These are phyloP conservation scores for Raphanus raphanistrum DNA, from an alignment of 345 rosid species.

Conservation along the genomic window DNA sequence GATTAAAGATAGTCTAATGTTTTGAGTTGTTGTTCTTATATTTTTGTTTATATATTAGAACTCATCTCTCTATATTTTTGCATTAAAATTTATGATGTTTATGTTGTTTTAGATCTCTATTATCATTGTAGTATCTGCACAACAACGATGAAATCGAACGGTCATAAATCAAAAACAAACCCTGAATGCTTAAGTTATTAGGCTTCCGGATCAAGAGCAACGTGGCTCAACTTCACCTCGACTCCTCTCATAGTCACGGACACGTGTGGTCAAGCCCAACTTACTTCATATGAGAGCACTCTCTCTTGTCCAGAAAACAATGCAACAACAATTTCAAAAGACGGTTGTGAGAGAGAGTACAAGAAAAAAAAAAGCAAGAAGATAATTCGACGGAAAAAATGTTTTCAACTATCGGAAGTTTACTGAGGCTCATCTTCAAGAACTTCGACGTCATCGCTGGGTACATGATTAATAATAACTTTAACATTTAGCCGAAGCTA, in stretches of 20 bases:
- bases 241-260: conserved; percentile 28
- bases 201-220: background rate
- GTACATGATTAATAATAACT: conserved; percentile 32
- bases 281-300: conserved; percentile 20
- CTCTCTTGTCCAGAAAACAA: conserved; percentile 12
- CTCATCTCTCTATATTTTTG: background rate
- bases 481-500: background rate
- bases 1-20: background rate
- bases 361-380: background rate
- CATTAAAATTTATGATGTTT: background rate
- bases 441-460: conserved; percentile 82
- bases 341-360: conserved; percentile 19
- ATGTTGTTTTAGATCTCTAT: background rate
- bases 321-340: background rate
- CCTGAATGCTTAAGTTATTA: background rate
- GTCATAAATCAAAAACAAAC: background rate
- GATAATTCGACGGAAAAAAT: conserved; percentile 18
- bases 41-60: background rate
- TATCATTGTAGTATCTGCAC: background rate
- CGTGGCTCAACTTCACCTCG: conserved; percentile 26
- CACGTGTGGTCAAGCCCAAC: conserved; percentile 31
- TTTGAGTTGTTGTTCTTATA: background rate
- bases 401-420: conserved; percentile 52
- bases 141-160: conserved; percentile 30
- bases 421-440: conserved; percentile 61